phyloP scores from a whole-genome alignment of 495 filamentous ascomycete species.

The Xylaria nigripes region DNA sequence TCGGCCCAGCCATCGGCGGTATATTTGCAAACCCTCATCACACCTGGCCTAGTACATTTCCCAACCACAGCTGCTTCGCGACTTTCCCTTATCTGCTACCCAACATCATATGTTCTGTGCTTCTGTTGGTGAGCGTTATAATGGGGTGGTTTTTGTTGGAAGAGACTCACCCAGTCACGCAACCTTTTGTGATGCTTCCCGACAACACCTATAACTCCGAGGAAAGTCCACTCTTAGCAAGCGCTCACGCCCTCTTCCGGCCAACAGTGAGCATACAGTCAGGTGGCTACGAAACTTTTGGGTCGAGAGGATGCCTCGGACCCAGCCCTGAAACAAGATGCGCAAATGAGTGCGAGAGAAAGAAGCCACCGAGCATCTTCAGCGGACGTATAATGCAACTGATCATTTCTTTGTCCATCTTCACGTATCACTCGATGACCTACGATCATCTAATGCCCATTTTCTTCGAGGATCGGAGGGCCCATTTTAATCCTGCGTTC shows the following conservation, averaged over 20 bases:
- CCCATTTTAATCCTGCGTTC: slow-evolving; percentile 13
- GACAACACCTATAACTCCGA: slow-evolving; percentile 49
- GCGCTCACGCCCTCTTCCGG: slow-evolving; percentile 60
- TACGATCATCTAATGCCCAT: slow-evolving; percentile 80
- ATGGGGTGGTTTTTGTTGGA: slow-evolving; percentile 65
- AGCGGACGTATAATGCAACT: slow-evolving; percentile 60
- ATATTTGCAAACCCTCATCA: slow-evolving; percentile 66
- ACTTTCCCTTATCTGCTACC: slow-evolving; percentile 75
- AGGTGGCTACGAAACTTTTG: slow-evolving; percentile 75
- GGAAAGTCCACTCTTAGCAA: slow-evolving; percentile 63
- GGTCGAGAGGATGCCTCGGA: slow-evolving; percentile 42
- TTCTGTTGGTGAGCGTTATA: slow-evolving; percentile 66
- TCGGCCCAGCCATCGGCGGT: slow-evolving; percentile 75
- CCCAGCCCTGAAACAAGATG: slow-evolving; percentile 30
- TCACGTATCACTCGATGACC: slow-evolving; percentile 83
- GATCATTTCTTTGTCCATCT: slow-evolving; percentile 65
- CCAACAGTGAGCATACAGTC: slow-evolving; percentile 60
- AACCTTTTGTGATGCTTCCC: slow-evolving; percentile 46
- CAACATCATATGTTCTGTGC: slow-evolving; percentile 64
- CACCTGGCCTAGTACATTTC: slow-evolving; percentile 57
- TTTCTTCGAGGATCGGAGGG: slow-evolving; percentile 65
- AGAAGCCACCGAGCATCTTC: slow-evolving; percentile 44
- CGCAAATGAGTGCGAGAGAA: slow-evolving; percentile 26
- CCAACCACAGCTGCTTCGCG: slow-evolving; percentile 56
- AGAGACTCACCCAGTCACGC: slow-evolving; percentile 76